These are phyloP conservation scores for Coffea canephora DNA, from an alignment of 257 asterid genomes.

Conservation along the genomic window DNA sequence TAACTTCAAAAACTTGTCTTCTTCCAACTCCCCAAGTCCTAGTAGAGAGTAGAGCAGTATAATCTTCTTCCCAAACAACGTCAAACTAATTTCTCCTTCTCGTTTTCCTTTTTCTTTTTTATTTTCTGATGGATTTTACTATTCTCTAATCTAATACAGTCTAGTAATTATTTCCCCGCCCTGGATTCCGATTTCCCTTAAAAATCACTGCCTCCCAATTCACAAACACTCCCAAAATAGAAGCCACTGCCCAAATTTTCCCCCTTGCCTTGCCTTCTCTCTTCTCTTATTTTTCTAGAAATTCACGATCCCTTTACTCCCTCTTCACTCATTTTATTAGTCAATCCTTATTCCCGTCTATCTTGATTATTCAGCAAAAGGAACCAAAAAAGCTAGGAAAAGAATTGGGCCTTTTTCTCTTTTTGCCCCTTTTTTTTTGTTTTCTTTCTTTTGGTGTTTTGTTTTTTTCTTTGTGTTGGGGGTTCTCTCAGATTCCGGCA, in stretches of 20 bases:
- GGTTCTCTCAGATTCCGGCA: conserved; percentile 13
- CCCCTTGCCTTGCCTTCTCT: no score
- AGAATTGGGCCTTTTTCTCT: conserved; percentile 4
- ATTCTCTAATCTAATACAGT: background rate
- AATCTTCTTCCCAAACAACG: conserved; percentile 6
- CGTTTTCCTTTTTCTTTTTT: background rate
- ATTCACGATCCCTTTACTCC: conserved; percentile 23
- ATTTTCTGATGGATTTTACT: background rate
- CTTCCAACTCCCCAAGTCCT: background rate
- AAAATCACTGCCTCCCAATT: conserved; percentile 20
- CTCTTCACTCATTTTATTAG: conserved; percentile 8
- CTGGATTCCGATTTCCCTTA: conserved; percentile 14
- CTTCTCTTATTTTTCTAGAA: background rate
- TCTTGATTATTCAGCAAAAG: background rate
- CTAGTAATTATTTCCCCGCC: background rate
- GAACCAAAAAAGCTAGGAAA: background rate
- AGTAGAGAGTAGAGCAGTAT: no score
- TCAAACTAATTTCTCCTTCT: conserved; percentile 20
- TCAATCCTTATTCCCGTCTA: background rate
- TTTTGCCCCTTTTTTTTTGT: background rate
- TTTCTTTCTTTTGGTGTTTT: background rate
- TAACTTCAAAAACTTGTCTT: background rate
- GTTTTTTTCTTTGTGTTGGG: background rate
- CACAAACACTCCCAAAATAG: conserved; percentile 2
- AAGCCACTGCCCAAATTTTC: background rate